These are phyloP conservation scores for Suillus brevipes DNA, from an alignment of 768 basidiomycete genomes.

Conservation along the genomic window DNA sequence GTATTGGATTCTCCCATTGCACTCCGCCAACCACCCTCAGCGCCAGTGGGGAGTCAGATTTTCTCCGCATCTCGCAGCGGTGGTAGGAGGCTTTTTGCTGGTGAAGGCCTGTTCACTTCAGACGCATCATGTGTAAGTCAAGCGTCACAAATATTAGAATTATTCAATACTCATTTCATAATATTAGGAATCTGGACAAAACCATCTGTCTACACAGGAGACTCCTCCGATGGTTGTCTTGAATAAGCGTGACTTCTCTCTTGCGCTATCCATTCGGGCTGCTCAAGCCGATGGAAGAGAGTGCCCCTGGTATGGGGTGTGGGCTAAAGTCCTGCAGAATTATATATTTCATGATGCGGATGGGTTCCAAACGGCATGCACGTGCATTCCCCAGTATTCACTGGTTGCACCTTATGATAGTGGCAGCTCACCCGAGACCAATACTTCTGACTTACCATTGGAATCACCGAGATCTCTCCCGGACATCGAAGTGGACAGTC, in stretches of 20 bases:
- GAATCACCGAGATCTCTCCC: too few species aligned
- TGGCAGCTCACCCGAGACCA: not conserved
- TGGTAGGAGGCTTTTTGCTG: too few species aligned
- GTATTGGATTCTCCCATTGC: too few species aligned
- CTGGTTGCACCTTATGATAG: not conserved
- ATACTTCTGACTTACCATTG: not conserved
- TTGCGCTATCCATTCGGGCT: not conserved
- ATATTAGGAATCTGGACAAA: too few species aligned
- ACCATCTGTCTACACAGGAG: not conserved
- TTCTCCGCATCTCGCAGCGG: too few species aligned
- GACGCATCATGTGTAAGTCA: too few species aligned
- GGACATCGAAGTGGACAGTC: too few species aligned
- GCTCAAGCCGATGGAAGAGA: conserved; percentile 5
- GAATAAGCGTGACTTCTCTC: not conserved
- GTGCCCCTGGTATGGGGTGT: conserved; percentile 5
- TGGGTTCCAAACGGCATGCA: not conserved
- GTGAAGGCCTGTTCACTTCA: too few species aligned
- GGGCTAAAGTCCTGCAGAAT: not conserved
- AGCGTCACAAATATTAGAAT: too few species aligned
- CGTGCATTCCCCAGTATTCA: not conserved
- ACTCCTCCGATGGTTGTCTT: not conserved
- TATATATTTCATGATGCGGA: not conserved
- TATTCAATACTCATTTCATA: too few species aligned
- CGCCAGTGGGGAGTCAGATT: too few species aligned
- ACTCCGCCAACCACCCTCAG: too few species aligned